Percentiles rank a stretch among this genome's conserved stretches.
Conservation (phyloP, 1,284 basidiomycete genomes). For the Rhodofomes roseus region DNA sequence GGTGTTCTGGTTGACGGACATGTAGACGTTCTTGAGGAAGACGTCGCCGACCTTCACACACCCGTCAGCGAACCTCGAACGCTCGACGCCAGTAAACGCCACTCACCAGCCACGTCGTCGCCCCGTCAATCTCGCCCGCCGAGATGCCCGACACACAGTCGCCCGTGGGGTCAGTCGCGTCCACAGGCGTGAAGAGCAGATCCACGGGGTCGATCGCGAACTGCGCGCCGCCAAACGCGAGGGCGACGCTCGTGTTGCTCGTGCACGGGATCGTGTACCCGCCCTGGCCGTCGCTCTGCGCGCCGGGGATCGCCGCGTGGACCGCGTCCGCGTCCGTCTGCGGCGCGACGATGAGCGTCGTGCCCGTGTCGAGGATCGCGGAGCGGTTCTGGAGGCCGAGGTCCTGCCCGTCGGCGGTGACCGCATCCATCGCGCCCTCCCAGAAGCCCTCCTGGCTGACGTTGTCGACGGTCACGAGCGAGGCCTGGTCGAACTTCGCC, state of each 20-base stretch:
- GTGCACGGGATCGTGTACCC: constrained; percentile 80
- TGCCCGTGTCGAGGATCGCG: constrained; percentile 79
- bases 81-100: not conserved
- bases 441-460: constrained; percentile 71
- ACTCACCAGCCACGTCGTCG: constrained; percentile 70
- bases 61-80: not conserved
- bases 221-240: constrained; percentile 60
- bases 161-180: constrained; percentile 57
- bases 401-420: constrained; percentile 55
- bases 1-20: constrained; percentile 65
- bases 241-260: constrained; percentile 56
- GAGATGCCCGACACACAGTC: constrained; percentile 76
- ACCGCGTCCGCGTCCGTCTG: constrained; percentile 54
- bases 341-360: constrained; percentile 65
- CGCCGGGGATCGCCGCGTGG: constrained; percentile 60
- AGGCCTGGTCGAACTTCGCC: constrained; percentile 56
- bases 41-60: constrained; percentile 53
- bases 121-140: constrained; percentile 57
- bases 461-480: constrained; percentile 56
- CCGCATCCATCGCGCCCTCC: constrained; percentile 62
- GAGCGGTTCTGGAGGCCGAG: constrained; percentile 55
- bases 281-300: constrained; percentile 55
- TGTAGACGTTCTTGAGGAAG: constrained; percentile 80
- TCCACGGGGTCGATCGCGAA: constrained; percentile 72
- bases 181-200: constrained; percentile 65